Evolutionary conservation across 2,329 filamentous ascomycete genomes (phyloP), one percentile per base, ranked within the genome.

Genomic region (Aspergillus pseudotamarii): DNA sequence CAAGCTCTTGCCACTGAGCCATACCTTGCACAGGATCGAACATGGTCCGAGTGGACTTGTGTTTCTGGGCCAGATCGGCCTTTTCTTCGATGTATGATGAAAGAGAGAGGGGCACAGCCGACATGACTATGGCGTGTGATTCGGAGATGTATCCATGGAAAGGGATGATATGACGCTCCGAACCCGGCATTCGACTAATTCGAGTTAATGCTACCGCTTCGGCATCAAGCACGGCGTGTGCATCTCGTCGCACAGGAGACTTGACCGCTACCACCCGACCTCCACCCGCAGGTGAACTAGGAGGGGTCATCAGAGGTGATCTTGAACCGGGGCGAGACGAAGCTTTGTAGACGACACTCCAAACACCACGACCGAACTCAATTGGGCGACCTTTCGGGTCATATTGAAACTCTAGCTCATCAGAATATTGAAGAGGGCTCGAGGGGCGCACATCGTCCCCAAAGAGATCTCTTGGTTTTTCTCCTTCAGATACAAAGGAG

Each of bases 311-410:
- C 19, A 60, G 32, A 36, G 67, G 48, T 32, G 60, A 14, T 14
- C 38, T 53, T n/a, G 62, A 45, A 41, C 66, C 38, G 14, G 67
- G 64, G 23, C 57, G 69, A 14, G 73, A 71, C 6, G 65, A 72
- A 12, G 80, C 82, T 64, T 78, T 79, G 69, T 80, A 82, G 21
- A 84, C 82, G 21, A 75, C 77, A 64, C 81, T 83, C 81, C 81
- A 83, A 21, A 75, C 80, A 28, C 82, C 82, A 43, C 74, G 75
- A 28, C 81, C 82, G 58, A 79, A 82, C 59, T 80, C 75, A 21
- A 78, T 57, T 9, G 69, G 72, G 16, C 68, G 69, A 19, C 74
- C 75, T n/a, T 67, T 62, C 2, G 59, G 46, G 58, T 75, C 73
- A 55, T 61, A 65, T 23, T 71, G 72, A 21, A 76, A 67, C 56